phyloP scores from a whole-genome alignment of 768 basidiomycete species.

The Mycena belliarum region DNA sequence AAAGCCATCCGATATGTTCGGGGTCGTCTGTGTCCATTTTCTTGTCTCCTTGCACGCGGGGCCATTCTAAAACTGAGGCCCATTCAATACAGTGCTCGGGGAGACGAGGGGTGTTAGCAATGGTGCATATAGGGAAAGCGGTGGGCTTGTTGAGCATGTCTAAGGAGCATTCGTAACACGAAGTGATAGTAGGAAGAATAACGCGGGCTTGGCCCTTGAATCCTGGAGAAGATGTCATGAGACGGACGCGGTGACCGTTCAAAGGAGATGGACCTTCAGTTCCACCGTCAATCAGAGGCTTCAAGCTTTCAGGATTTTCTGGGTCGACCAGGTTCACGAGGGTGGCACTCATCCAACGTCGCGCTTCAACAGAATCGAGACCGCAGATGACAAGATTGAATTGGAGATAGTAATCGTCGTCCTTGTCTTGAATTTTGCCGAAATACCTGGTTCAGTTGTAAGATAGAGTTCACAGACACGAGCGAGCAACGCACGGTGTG shows the following conservation, averaged over 20 bases:
- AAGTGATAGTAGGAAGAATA: constrained; percentile 91
- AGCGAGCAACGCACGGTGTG: constrained; percentile 73
- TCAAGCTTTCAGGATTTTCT: constrained; percentile 90
- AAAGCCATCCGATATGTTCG: constrained; percentile 95
- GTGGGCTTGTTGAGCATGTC: constrained; percentile 99
- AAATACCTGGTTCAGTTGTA: constrained; percentile 61
- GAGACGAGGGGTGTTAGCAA: constrained; percentile 96
- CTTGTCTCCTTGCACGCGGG: constrained; percentile 89
- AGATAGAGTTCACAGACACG: background rate
- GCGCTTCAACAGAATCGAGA: constrained; percentile 94
- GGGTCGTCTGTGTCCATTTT: constrained; percentile 98
- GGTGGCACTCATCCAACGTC: constrained; percentile 98
- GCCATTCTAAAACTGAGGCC: constrained; percentile 99
- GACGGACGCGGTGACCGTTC: background rate
- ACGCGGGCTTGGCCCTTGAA: constrained; percentile 99
- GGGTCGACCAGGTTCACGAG: constrained; percentile 92
- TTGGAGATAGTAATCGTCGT: constrained; percentile 91
- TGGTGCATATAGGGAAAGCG: constrained; percentile 97
- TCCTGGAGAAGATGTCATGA: constrained; percentile 48
- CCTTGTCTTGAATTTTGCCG: constrained; percentile 98
- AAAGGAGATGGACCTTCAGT: constrained; percentile 74
- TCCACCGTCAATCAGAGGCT: constrained; percentile 97
- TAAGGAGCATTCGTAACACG: constrained; percentile 97
- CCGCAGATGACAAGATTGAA: constrained; percentile 98
- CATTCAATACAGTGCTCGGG: constrained; percentile 99